Base-by-base conservation (phyloP, 441 rosid genomes). In the Rhodomyrtus psidioides region DNA sequence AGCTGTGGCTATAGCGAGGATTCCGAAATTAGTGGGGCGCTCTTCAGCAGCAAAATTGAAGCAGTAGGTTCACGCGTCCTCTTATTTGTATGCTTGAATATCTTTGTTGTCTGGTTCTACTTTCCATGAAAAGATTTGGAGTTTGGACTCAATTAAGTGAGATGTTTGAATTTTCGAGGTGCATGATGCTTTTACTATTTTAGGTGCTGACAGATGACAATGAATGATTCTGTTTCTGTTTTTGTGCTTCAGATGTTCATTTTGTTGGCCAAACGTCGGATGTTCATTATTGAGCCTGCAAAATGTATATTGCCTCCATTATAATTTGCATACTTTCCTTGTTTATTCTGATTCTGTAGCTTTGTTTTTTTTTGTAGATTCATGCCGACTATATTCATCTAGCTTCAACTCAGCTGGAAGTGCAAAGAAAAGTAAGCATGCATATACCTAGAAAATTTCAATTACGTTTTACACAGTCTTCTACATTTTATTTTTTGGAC, bases 31-130 rank as follows among this genome's bases (percentile, higher is more conserved):
- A 89, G 93, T 82, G 94, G 96, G 86, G 96, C 92, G 83, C 93
- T 97, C 87, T 91, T 87, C 86, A 91, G 90, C 92, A 97, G 98
- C 94, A 97, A 97, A 93, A 93, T 96, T 88, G 99, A 97, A 88
- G 94, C 97, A 42, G 98, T 97, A 91, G 57, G 93, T 82, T 15
- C 39, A 28, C 7, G 57, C 5, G 44, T 39, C 26, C 26, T 65
- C 49, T 34, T 34, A 65, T 65, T 65, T 65, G 26, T 34, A 1
- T 65, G n/a, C n/a, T 21, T 5, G 49, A 34, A 34, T 5, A 9
- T 34, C 2, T 65, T 34, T 65, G 79, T 34, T 19, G 10, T 34
- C 79, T 10, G 15, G 4, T 65, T 65, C 46, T 9, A 0, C 1
- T 65, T 9, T 34, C 76, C 79, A 42, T 34, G 49, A 49, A 19